A percentile compares a stretch with the other conserved stretches of the same genome.
phyloP scores from a whole-genome alignment of 129 eudicot species.

The Helichrysum umbraculigerum region DNA sequence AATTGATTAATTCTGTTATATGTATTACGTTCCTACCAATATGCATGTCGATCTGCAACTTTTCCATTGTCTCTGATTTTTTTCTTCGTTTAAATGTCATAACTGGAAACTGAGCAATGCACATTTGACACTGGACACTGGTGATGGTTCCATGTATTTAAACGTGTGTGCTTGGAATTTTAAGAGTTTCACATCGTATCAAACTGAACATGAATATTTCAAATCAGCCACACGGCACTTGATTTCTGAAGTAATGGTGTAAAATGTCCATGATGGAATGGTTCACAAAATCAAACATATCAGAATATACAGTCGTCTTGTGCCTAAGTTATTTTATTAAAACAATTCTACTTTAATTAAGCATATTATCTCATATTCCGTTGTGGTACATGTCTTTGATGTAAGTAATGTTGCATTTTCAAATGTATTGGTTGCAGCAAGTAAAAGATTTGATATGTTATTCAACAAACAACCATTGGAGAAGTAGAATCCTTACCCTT shows the following conservation, averaged over 20 bases:
- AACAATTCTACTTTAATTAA: neutral
- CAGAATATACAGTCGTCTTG: neutral
- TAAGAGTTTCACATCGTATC: neutral
- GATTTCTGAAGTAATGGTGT: neutral
- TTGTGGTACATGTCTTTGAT: constrained; percentile 2
- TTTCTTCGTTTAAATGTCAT: neutral
- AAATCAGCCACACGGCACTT: neutral
- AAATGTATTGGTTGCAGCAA: constrained; percentile 10
- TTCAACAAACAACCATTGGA: neutral
- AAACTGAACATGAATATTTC: constrained; percentile 1
- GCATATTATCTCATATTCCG: neutral
- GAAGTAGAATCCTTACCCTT: constrained; percentile 1
- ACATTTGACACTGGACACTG: too few relatives aligned
- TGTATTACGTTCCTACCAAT: neutral
- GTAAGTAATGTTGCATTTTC: neutral
- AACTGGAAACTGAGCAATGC: neutral
- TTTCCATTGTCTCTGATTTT: neutral
- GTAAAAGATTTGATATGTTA: neutral
- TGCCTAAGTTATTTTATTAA: constrained; percentile 1
- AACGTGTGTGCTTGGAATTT: neutral
- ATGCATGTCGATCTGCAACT: neutral
- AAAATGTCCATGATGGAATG: neutral
- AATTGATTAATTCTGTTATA: neutral
- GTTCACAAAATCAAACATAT: neutral
- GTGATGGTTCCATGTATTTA: neutral